A percentile compares a stretch with the other conserved stretches of the same genome.
phyloP scores from a whole-genome alignment of 768 basidiomycete species.

The Lentinula aciculospora region DNA sequence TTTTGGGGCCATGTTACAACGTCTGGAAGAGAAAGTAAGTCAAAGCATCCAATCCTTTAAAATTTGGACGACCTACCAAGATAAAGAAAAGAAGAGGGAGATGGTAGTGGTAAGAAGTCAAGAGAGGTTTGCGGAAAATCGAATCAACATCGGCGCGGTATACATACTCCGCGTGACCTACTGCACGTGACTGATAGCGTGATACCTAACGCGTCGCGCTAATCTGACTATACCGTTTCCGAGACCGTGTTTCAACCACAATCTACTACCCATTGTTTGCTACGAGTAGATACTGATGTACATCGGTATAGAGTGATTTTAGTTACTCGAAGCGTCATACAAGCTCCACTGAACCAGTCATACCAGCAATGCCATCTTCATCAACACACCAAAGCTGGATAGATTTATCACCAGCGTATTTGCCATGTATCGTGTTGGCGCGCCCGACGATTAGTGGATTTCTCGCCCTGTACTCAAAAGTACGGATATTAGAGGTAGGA shows the following conservation, averaged over 20 bases:
- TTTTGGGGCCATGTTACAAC: conserved; percentile 12
- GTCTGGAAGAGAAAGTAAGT: not conserved
- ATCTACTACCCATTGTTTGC: too few species aligned
- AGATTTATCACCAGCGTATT: conserved; percentile 21
- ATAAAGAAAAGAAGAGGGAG: conserved; percentile 7
- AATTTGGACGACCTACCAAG: not conserved
- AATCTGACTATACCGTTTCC: too few species aligned
- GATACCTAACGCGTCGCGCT: not conserved
- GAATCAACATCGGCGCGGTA: not conserved
- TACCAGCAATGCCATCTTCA: conserved; percentile 20
- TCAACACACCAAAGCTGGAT: conserved; percentile 35
- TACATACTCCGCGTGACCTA: not conserved
- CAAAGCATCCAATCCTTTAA: not conserved
- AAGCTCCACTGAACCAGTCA: conserved; percentile 48
- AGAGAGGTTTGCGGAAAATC: conserved; percentile 1
- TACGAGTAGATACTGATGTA: too few species aligned
- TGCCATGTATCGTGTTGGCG: conserved; percentile 29
- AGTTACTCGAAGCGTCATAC: too few species aligned
- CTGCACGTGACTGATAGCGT: not conserved
- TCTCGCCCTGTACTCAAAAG: conserved; percentile 57
- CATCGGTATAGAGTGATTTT: too few species aligned
- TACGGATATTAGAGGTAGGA: conserved; percentile 37
- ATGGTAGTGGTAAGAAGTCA: conserved; percentile 14
- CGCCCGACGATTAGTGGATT: conserved; percentile 44
- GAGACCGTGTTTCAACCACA: too few species aligned